Evolutionary conservation across 352 stramenopile genomes (phyloP).

Genomic region (Phytophthora pseudosyringae): DNA sequence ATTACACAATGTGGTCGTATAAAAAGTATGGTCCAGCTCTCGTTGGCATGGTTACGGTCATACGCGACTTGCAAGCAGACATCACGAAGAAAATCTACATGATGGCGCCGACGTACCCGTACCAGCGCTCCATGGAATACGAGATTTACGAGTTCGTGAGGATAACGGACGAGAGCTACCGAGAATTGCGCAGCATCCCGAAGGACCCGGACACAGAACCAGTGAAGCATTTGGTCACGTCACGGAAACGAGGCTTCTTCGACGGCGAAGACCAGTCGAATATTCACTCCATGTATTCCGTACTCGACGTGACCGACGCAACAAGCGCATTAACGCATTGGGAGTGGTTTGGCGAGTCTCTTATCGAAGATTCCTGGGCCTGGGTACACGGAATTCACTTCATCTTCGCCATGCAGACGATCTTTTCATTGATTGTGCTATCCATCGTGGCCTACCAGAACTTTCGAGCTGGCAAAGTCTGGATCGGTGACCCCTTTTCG

Average conservation of each 20-base stretch:
- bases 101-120: slow-evolving; percentile 40
- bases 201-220: slow-evolving; percentile 15
- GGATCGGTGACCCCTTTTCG: slow-evolving; percentile 48
- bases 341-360: slow-evolving; percentile 21
- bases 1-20: slow-evolving; percentile 32
- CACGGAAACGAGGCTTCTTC: slow-evolving; percentile 37
- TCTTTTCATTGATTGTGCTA: slow-evolving; percentile 33
- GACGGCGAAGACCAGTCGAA: slow-evolving; percentile 37
- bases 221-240: slow-evolving; percentile 35
- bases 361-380: slow-evolving; percentile 40
- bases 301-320: slow-evolving; percentile 15
- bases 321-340: slow-evolving; percentile 16
- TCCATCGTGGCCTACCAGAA: slow-evolving; percentile 26
- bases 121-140: slow-evolving; percentile 34
- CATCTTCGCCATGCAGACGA: slow-evolving; percentile 34
- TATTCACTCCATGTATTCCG: slow-evolving; percentile 26
- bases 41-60: slow-evolving; percentile 31
- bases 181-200: slow-evolving; percentile 23
- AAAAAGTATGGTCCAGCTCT: slow-evolving; percentile 30
- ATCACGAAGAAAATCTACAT: slow-evolving; percentile 29
- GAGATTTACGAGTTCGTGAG: slow-evolving; percentile 31
- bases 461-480: slow-evolving; percentile 25
- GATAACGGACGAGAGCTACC: slow-evolving; percentile 25
- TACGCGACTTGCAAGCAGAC: slow-evolving; percentile 32
- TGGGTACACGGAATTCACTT: slow-evolving; percentile 48